These are phyloP conservation scores for Rhizoclosmatium sp. DNA, from an alignment of 192 early-diverging fungal genomes.

Conservation along the genomic window DNA sequence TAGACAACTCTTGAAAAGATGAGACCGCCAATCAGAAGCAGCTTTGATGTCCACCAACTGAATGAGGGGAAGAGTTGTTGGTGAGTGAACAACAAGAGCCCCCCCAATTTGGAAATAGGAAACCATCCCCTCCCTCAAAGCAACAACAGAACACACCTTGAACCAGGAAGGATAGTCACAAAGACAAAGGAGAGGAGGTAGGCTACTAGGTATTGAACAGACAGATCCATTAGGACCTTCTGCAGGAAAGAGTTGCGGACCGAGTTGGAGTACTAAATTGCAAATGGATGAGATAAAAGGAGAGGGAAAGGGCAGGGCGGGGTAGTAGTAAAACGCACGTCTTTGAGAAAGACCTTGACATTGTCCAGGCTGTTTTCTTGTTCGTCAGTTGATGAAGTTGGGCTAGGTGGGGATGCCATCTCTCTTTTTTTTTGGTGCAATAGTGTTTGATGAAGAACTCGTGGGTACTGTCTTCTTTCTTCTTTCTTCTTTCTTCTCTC, in stretches of 20 bases:
- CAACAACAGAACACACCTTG: not conserved
- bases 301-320: not conserved
- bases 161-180: not conserved
- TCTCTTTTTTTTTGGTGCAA: not conserved
- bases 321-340: not conserved
- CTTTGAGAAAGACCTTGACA: not conserved
- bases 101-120: not conserved
- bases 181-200: slow-evolving; percentile 20
- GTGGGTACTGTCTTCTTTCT: not conserved
- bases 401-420: no score
- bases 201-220: slow-evolving; percentile 4
- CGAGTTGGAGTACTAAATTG: not conserved
- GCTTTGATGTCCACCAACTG: slow-evolving; percentile 1
- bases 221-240: slow-evolving; percentile 4
- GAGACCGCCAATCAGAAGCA: slow-evolving; percentile 3
- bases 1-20: slow-evolving; percentile 3
- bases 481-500: no score
- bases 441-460: not conserved
- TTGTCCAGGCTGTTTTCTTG: not conserved
- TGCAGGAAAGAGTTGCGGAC: slow-evolving; percentile 9
- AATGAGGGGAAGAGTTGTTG: not conserved
- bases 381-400: no score
- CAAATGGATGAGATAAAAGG: not conserved
- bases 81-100: not conserved
- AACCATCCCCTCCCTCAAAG: not conserved